Base-by-base conservation (phyloP, 306 rosid genomes). In the Leucaena leucocephala region DNA sequence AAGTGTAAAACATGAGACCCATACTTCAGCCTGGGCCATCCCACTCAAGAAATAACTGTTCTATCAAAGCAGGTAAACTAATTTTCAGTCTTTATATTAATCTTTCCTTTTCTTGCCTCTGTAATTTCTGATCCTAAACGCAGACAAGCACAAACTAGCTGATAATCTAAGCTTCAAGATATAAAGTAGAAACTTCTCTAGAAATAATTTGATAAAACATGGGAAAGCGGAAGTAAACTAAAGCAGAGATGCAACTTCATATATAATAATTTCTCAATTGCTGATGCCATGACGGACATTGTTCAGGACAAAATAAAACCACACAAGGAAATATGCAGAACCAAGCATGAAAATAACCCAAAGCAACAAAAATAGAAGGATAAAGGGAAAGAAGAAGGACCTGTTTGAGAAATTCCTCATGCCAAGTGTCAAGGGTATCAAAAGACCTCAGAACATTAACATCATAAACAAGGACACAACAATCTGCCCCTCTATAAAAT, bases 351-450 rank as follows among this genome's bases (percentile, higher is more conserved):
- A 81, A 64, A 67, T 22, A 34, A 34, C 64, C 22, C 62, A 71
- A 63, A 36, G 46, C 61, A 76, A 69, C 63, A 39, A 49, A 68
- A 39, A 7, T 7, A 8, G 27, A 44, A 45, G 10, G 61, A 27
- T 13, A 78, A 69, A 64, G 48, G 45, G 68, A 33, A 55, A 79
- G 64, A 71, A 50, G 3, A 57, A 72, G 5, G 63, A 92, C 98
- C 97, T 92, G 98, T 76, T 88, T 94, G 67, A 94, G 98, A 92
- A 94, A 94, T 87, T 94, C 98, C 86, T 92, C 98, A 1, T 94
- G 98, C 98, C 98, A 94, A 82, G 81, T 94, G 17, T 94, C 97
- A 74, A 94, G 98, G 40, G 93, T 85, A 76, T 94, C 98, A 72
- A 94, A 94, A 19, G 98, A 92, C 87, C 84, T 92, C 98, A 89